phyloP scores from a whole-genome alignment of 768 basidiomycete genomes.

The Mycena epipterygia region DNA sequence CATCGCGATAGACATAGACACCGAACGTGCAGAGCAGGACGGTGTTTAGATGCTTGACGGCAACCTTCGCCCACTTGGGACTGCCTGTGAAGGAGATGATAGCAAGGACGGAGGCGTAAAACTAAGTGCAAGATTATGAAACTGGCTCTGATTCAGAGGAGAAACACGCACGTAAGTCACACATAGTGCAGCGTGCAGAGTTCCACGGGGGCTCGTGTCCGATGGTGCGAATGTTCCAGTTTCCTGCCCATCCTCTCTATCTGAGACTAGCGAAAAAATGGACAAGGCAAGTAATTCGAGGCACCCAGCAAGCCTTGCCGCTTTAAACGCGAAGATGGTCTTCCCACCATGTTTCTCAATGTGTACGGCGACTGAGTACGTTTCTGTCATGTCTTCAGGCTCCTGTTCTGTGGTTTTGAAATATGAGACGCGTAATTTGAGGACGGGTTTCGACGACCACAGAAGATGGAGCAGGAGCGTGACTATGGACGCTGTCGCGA shows the following conservation, averaged over 20 bases:
- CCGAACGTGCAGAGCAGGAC: constrained; percentile 49
- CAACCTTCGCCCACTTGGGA: constrained; percentile 14
- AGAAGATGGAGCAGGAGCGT: neutral
- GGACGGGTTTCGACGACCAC: constrained; percentile 2
- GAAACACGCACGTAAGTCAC: constrained; percentile 25
- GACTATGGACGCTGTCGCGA: neutral
- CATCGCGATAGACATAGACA: constrained; percentile 67
- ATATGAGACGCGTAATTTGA: constrained; percentile 12
- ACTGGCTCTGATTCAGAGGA: neutral
- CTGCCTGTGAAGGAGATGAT: constrained; percentile 14
- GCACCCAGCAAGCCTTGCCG: constrained; percentile 39
- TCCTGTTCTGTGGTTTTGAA: neutral
- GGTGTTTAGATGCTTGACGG: constrained; percentile 43
- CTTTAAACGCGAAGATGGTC: constrained; percentile 40
- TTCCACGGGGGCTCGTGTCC: neutral
- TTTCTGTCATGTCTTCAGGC: neutral
- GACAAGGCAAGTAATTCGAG: constrained; percentile 40
- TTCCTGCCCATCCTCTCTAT: neutral
- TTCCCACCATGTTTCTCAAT: constrained; percentile 38
- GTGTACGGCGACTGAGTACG: constrained; percentile 16
- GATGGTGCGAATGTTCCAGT: neutral
- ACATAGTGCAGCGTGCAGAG: constrained; percentile 5
- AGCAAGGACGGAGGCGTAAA: constrained; percentile 29
- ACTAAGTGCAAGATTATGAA: constrained; percentile 1
- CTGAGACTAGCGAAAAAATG: constrained; percentile 11